Evolutionary conservation across 2,329 filamentous ascomycete species (phyloP), one percentile per base, ranked within the genome.

Genomic region (Colletotrichum theobromicola): DNA sequence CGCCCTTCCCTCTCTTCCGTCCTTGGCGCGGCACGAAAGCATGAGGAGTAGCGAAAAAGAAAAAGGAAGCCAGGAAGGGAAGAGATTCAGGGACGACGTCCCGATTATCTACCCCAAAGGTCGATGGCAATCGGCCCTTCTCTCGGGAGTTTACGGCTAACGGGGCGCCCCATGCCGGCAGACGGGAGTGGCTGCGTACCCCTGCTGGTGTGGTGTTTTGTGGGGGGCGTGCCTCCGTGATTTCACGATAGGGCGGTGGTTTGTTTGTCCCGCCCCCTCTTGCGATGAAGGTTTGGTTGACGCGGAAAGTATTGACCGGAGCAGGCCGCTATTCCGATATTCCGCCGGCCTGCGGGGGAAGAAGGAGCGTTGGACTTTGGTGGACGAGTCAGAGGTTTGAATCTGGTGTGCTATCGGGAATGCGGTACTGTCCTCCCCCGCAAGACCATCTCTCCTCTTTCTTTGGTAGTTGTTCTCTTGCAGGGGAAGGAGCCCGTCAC

Each of bases 91-190:
- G 72, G 68, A 75, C 68, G 72, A 63, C 42, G 68, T 75, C 24
- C 72, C 72, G 72, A 3, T 75, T 75, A 75, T 75, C 72, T 75
- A 75, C 61, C 67, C 68, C 62, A 15, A 37, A 18, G 35, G 35
- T 18, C 7, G 24, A 62, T 60, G 57, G 72, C 62, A 67, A 72
- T 75, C 72, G 72, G 72, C 62, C 72, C 72, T 75, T 75, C 72
- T 75, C 46, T 75, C 72, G 63, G 68, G 68, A 53, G 62, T 75
- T 75, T 53, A 75, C 68, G 72, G 72, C 62, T 63, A 50, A 62
- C 62, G 24, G 42, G 21, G 5, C 37, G 42, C 55, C 72, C 50
- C 26, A 74, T 61, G 72, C 68, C 72, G 72, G 68, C 58, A 75
- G 68, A 72, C 55, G 57, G 21, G 30, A 24, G 62, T 46, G 53